phyloP scores from a whole-genome alignment of 352 stramenopile genomes.

The Pythium dissotocum region DNA sequence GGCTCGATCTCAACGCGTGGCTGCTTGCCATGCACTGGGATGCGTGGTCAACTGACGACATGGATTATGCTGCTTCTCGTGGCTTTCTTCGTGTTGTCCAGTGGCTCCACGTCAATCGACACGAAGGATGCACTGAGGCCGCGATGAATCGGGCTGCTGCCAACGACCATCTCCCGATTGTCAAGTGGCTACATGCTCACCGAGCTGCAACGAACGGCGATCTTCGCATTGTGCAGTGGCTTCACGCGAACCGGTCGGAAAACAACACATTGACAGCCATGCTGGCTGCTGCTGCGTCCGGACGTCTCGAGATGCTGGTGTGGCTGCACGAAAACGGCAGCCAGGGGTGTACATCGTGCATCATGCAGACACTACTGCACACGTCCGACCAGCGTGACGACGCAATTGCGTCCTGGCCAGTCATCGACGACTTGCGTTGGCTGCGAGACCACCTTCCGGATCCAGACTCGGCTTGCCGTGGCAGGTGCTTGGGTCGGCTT shows the following conservation, averaged over 20 bases:
- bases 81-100: not conserved
- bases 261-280: not conserved
- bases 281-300: not conserved
- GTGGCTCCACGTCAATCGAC: not conserved
- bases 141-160: not conserved
- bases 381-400: too few relatives aligned
- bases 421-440: not conserved
- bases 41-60: not conserved
- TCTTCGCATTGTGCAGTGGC: not conserved
- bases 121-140: not conserved
- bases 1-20: not conserved
- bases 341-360: not conserved
- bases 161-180: not conserved
- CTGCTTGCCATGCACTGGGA: too few relatives aligned
- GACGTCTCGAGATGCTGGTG: not conserved
- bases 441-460: not conserved
- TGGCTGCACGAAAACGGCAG: not conserved
- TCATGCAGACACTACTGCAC: not conserved
- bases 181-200: not conserved
- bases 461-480: not conserved
- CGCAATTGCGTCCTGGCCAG: not conserved
- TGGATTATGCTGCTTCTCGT: not conserved
- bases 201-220: not conserved
- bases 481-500: not conserved
- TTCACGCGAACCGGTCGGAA: not conserved